Percentiles rank a stretch among this genome's conserved stretches.
phyloP scores from a whole-genome alignment of 108 stramenopile species.

The Nitzschia sp. region DNA sequence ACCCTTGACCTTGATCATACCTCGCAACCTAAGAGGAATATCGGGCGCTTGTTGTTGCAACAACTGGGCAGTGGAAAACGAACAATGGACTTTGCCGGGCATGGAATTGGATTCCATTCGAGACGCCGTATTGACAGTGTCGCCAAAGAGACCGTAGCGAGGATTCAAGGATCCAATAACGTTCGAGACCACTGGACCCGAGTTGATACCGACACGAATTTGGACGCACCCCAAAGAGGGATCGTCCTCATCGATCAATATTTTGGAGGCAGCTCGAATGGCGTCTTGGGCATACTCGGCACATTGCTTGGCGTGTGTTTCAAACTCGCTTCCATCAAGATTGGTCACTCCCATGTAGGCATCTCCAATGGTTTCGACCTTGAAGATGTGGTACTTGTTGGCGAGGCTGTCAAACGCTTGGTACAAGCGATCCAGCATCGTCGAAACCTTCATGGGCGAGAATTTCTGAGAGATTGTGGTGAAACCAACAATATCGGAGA shows the following conservation, averaged over 20 bases:
- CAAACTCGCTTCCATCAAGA: conserved; percentile 26
- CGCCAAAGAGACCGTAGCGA: conserved; percentile 44
- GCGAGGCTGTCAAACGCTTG: conserved; percentile 44
- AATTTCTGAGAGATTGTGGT: conserved; percentile 44
- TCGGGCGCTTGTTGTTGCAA: conserved; percentile 12
- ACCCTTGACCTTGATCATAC: conserved; percentile 41
- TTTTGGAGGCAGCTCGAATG: conserved; percentile 41
- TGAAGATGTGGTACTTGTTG: conserved; percentile 50
- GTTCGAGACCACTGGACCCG: conserved; percentile 61
- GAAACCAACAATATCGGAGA: conserved; percentile 63
- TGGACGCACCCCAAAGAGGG: conserved; percentile 40
- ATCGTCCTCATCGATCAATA: conserved; percentile 45
- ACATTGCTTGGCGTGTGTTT: conserved; percentile 53
- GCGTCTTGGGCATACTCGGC: conserved; percentile 55
- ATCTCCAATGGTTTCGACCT: conserved; percentile 63
- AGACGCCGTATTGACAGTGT: conserved; percentile 16
- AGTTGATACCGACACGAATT: conserved; percentile 59
- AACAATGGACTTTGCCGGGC: conserved; percentile 46
- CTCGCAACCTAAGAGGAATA: conserved; percentile 3
- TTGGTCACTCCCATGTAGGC: conserved; percentile 39
- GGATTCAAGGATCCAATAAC: conserved; percentile 61
- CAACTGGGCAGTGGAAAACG: conserved; percentile 13
- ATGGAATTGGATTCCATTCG: conserved; percentile 52
- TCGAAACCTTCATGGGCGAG: conserved; percentile 37
- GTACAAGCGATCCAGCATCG: conserved; percentile 56